Base-by-base conservation (phyloP, 164 flowering plant genomes). In the Tetracentron sinense region DNA sequence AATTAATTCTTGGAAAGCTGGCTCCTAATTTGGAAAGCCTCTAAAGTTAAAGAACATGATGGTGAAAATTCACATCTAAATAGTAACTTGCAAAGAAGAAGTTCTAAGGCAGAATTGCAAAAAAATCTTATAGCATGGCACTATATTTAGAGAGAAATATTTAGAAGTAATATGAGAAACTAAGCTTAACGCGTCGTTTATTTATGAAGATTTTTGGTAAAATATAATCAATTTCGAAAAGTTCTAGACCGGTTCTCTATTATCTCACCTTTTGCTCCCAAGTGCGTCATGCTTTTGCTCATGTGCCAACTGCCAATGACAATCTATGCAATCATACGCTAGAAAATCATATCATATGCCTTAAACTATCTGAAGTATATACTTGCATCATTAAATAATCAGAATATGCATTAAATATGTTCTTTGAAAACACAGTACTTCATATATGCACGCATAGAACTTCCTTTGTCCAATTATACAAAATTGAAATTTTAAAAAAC, bases 1-100 rank as follows among this genome's bases (percentile, higher is more conserved):
- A 72, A 94, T 85, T 72, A 94, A 74, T 65, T 90, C 96, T 71
- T 87, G 78, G 65, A 90, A 94, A 53, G 97, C 91, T 54, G 97
- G 91, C 76, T 94, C 98, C 98, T 94, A 63, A 54, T 69, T 23
- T 26, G 56, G 21, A 58, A 42, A 17, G 21, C 6, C 7, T 19
- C 17, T 30, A 60, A 42, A 48, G 23, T 67, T 30, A 14, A 5
- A 65, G 17, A 47, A 42, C n/a, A 51, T 35, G 25, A 31, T 20
- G 2, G 61, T 55, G 22, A 65, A 22, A 56, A 25, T 23, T 23
- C 28, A 70, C 31, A 22, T 22, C 16, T 22, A 27, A 7, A 53
- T 26, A 6, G 56, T 2, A 1, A 16, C 33, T 26, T 7, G 15
- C 26, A 53, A 26, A 26, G 33, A 53, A 27, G n/a, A 51, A 27